A percentile compares a stretch with the other conserved stretches of the same genome.
Conservation (phyloP, 306 rosid species). For the Dalbergia cultrata region DNA sequence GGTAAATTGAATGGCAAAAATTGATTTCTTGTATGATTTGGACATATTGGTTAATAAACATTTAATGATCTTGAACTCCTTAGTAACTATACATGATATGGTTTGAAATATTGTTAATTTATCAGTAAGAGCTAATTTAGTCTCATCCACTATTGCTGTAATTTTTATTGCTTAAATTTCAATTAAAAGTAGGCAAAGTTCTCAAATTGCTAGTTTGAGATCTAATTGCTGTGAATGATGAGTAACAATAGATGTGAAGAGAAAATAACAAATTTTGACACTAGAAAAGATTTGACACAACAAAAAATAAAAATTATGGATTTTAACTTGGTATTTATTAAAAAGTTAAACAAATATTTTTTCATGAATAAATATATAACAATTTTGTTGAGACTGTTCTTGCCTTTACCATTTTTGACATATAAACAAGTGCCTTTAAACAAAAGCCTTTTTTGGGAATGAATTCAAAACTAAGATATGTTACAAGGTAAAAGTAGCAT, state of each 20-base stretch:
- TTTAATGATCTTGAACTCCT: neutral
- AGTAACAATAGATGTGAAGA: no score
- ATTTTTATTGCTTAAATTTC: neutral
- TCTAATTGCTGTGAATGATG: neutral
- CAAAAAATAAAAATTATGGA: no score
- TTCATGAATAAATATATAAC: neutral
- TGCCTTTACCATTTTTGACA: neutral
- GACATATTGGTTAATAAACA: neutral
- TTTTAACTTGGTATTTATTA: no score
- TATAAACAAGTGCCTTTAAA: neutral
- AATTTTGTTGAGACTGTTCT: neutral
- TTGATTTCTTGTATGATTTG: neutral
- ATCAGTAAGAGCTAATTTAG: neutral
- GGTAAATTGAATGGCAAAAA: neutral
- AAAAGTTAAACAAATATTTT: neutral
- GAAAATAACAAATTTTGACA: no score
- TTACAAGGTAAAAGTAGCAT: conserved; percentile 7
- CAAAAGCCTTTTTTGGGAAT: conserved; percentile 16
- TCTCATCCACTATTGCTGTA: neutral
- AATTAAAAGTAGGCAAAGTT: neutral
- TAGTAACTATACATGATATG: neutral
- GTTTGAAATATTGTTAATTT: neutral
- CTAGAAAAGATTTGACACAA: no score
- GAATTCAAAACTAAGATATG: conserved; percentile 8
- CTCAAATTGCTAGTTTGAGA: neutral